Evolutionary conservation across 169 alveolate genomes (phyloP), one percentile per base, ranked within the genome.

Genomic region (Prorocentrum cordatum): DNA sequence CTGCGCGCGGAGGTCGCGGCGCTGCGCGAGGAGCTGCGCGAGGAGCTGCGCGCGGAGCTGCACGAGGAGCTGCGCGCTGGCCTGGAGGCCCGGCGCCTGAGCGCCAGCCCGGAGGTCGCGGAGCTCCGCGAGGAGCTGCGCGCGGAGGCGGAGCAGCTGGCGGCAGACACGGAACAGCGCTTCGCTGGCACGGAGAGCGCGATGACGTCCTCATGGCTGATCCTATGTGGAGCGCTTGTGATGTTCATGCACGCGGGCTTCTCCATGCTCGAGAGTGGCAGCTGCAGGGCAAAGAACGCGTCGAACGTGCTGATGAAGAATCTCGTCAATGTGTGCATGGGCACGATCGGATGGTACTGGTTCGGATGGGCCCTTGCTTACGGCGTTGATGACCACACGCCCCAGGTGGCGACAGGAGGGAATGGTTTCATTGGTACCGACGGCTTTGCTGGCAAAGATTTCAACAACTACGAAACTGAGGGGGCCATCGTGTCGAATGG

Each of bases 171-270:
- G n/a, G n/a, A n/a, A n/a, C n/a, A n/a, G n/a, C n/a, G n/a, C n/a
- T n/a, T 38, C 45, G 45, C 5, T 5, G 45, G 45, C 45, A 5
- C 10, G 45, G 45, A 38, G 45, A 10, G 45, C 45, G 45, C 5
- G 18, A 10, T 38, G 18, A 38, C 26, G 29, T 14, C 75, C 24
- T 7, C 22, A 3, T 83, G 91, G 91, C 32, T 59, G 14, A 62
- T 75, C 61, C 66, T 68, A 7, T 50, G 80, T 32, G 92, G 92
- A 1, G 79, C 79, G 38, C 64, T 42, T 58, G 83, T 83, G 20
- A 61, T 83, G 68, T 83, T 83, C 73, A 83, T 83, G 91, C 91
- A 83, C 12, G 91, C 75, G 7, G 91, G 91, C 42, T 83, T 83
- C 33, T 38, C 83, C 27, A 38, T 59, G 59, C 62, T 83, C 50